Conservation (phyloP, 805 yeast genomes). For the Danielia oregonensis region DNA sequence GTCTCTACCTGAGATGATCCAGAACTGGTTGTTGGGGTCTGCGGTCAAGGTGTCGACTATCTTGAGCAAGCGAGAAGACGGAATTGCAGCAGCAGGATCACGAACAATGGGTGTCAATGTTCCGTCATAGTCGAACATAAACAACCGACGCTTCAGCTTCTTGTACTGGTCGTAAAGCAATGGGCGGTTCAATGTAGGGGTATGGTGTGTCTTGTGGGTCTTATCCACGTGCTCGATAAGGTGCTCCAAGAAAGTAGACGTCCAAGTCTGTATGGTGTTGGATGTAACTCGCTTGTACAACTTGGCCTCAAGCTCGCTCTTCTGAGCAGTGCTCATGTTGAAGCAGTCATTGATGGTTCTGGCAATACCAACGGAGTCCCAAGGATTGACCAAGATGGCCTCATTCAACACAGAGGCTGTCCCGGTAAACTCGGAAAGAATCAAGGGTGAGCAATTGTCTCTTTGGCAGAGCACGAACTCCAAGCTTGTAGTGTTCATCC, state of each 20-base stretch:
- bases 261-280: conserved; percentile 81
- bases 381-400: conserved; percentile 87
- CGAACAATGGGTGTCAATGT: conserved; percentile 93
- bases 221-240: conserved; percentile 38
- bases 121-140: conserved; percentile 95
- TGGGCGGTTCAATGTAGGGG: conserved; percentile 78
- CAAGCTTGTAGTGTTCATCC: conserved; percentile 92
- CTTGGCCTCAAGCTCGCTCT: conserved; percentile 43
- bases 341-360: conserved; percentile 72
- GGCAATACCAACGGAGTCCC: conserved; percentile 95
- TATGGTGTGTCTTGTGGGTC: conserved; percentile 43
- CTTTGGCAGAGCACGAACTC: conserved; percentile 90
- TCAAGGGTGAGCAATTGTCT: conserved; percentile 66
- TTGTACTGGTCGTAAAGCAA: conserved; percentile 56
- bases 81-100: conserved; percentile 98
- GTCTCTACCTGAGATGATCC: conserved; percentile 97
- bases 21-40: conserved; percentile 81
- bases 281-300: conserved; percentile 61
- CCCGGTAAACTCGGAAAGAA: conserved; percentile 92
- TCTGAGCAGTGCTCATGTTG: conserved; percentile 46
- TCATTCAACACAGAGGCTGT: conserved; percentile 67
- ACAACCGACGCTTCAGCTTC: conserved; percentile 63
- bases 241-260: conserved; percentile 54
- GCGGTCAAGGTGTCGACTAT: conserved; percentile 57
- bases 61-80: conserved; percentile 65